A percentile compares a stretch with the other conserved stretches of the same genome.
Conservation (phyloP, 306 rosid genomes). For the Delonix regia region DNA sequence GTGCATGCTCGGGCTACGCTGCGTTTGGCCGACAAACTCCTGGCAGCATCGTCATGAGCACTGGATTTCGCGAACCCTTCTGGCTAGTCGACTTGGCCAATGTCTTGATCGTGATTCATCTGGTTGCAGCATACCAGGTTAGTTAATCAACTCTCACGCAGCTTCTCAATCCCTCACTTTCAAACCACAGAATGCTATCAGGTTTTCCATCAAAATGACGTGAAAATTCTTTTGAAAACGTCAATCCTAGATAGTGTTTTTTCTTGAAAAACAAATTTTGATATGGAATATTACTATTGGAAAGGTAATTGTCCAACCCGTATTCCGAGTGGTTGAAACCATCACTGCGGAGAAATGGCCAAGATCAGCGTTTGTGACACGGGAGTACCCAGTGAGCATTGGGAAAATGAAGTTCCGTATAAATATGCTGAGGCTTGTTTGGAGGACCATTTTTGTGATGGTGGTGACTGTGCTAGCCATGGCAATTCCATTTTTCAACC, state of each 20-base stretch:
- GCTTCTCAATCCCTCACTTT: too few relatives aligned
- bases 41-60: conserved; percentile 59
- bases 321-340: conserved; percentile 49
- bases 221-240: too few relatives aligned
- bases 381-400: conserved; percentile 35
- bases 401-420: conserved; percentile 34
- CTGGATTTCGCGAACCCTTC: conserved; percentile 55
- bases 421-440: conserved; percentile 53
- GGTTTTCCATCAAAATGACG: too few relatives aligned
- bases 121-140: conserved; percentile 75
- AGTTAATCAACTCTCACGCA: too few relatives aligned
- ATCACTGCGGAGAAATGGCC: conserved; percentile 52
- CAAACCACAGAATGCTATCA: too few relatives aligned
- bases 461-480: conserved; percentile 41
- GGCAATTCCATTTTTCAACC: conserved; percentile 64
- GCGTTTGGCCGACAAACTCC: conserved; percentile 63
- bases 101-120: conserved; percentile 57
- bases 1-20: conserved; percentile 56
- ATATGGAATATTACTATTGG: not conserved
- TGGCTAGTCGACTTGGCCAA: conserved; percentile 68
- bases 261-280: too few relatives aligned
- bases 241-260: too few relatives aligned
- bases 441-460: conserved; percentile 56
- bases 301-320: conserved; percentile 55
- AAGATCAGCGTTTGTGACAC: conserved; percentile 44